Evolutionary conservation across 176 grass and related monocot genomes (phyloP), one percentile per base, ranked within the genome.

Genomic region (Triticum dicoccoides): DNA sequence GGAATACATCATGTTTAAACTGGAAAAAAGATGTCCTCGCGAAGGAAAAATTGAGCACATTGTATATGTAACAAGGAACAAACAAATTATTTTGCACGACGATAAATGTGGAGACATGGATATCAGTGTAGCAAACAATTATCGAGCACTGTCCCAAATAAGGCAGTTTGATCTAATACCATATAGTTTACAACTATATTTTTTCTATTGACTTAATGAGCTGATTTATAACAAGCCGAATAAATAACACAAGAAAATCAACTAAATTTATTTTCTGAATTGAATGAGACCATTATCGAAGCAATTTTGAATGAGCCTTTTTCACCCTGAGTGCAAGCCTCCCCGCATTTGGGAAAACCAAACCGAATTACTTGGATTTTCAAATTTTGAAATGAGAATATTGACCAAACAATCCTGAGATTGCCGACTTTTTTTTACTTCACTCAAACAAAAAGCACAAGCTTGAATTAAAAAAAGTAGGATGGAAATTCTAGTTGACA

Each of bases 1-100:
- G 61, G 83, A 69, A 25, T 61, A 69, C 41, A 52, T 77, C 35
- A 9, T 77, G 82, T 44, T 78, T 75, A 14, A 44, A 42, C 59
- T 76, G 61, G 62, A 68, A 69, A 81, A 73, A 74, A 23, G 37
- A 37, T 8, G 4, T 65, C 23, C 14, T 6, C 5, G 10, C 0
- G 24, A 63, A 42, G 37, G n/a, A 4, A 72, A 72, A n/a, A 25
- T 12, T 58, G 24, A 12, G 29, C 65, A 77, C 27, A 76, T 7
- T 30, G 2, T 27, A 66, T 69, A 34, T 77, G 10, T 35, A 72
- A 59, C 54, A 3, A 58, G 52, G 20, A 77, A 68, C 56, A 65
- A 27, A 51, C 25, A 33, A 35, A 65, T 51, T 66, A 65, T 52
- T 52, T 44, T 17, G 39, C 51, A 38, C 2, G 25, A 63, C 11